Evolutionary conservation across 2,329 filamentous ascomycete genomes (phyloP), one percentile per base, ranked within the genome.

Genomic region (Didymellaceae sp.): DNA sequence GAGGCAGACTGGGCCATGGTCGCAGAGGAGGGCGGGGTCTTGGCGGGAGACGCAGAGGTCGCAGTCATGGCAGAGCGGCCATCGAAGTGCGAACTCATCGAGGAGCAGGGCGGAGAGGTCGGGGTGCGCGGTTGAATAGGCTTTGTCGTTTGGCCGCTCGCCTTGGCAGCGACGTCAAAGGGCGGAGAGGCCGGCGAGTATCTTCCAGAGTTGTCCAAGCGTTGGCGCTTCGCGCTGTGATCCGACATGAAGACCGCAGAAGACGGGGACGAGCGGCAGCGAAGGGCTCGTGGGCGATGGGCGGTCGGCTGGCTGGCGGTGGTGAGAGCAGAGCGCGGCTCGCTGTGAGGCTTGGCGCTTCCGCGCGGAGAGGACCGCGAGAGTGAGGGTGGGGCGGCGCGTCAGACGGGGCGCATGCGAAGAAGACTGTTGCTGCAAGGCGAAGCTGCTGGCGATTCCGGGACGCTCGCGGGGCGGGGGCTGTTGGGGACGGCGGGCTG

Each of bases 81-180:
- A 72, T 73, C 67, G 57, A 70, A 57, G 49, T 73, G 73, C 66
- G 75, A 73, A 74, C 68, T 74, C 61, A 76, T 76, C 68, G 76
- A 77, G 73, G 74, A 74, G 50, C 75, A 75, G 45, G 77, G 76
- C 45, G 76, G 76, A 18, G 76, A 78, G 28, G 77, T 78, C 45
- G 77, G 78, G 8, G 77, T 80, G 60, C 78, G 75, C 38, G 77
- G 77, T 42, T 74, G 71, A 55, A 73, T 70, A 64, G 67, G 63
- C 67, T 77, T 76, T 70, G 72, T 73, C 58, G 74, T 65, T 40
- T 63, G 62, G 59, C 59, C 52, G 66, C 57, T 66, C 46, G 67
- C 55, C 68, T 71, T 71, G 63, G 67, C 68, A 59, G 64, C 65
- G 52, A 70, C 63, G 68, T 73, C 68, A 66, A 73, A 72, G 42